Evolutionary conservation across 2,329 filamentous ascomycete species (phyloP).

Genomic region (Diaporthe ampelina): DNA sequence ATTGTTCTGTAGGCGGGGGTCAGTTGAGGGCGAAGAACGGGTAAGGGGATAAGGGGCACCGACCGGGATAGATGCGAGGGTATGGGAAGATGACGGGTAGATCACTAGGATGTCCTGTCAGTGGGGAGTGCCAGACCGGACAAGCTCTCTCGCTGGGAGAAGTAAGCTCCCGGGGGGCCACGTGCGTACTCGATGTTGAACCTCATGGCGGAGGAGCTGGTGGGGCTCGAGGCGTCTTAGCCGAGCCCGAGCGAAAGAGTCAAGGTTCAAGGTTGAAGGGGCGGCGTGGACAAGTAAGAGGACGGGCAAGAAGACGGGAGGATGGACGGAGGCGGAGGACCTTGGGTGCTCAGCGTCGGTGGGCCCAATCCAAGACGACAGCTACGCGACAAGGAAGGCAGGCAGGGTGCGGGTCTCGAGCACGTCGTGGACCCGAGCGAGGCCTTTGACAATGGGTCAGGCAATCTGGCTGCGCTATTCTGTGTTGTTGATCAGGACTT

Average conservation of each 20-base stretch:
- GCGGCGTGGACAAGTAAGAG: not conserved
- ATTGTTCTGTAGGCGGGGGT: slow-evolving; percentile 60
- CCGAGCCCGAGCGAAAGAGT: not conserved
- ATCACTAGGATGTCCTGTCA: slow-evolving; percentile 56
- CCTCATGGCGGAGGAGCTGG: slow-evolving; percentile 56
- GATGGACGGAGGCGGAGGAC: not conserved
- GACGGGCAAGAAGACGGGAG: not conserved
- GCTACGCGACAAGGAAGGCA: not conserved
- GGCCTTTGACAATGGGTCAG: not conserved
- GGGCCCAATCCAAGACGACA: not conserved
- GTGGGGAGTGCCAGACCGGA: slow-evolving; percentile 2
- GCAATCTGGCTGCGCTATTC: not conserved
- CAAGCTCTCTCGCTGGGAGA: slow-evolving; percentile 10
- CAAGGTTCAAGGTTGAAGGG: no score
- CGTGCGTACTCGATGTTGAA: slow-evolving; percentile 64
- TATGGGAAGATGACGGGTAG: slow-evolving; percentile 71
- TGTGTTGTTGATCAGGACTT: no score
- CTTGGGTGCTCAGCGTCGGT: not conserved
- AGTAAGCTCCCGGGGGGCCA: slow-evolving; percentile 1
- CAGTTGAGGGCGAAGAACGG: not conserved
- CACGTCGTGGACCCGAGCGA: not conserved
- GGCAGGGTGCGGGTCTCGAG: not conserved
- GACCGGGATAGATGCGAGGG: slow-evolving; percentile 60
- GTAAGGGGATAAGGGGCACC: slow-evolving; percentile 38
- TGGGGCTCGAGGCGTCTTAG: not conserved